phyloP scores from a whole-genome alignment of 169 alveolate species.

The Eimeria maxima region DNA sequence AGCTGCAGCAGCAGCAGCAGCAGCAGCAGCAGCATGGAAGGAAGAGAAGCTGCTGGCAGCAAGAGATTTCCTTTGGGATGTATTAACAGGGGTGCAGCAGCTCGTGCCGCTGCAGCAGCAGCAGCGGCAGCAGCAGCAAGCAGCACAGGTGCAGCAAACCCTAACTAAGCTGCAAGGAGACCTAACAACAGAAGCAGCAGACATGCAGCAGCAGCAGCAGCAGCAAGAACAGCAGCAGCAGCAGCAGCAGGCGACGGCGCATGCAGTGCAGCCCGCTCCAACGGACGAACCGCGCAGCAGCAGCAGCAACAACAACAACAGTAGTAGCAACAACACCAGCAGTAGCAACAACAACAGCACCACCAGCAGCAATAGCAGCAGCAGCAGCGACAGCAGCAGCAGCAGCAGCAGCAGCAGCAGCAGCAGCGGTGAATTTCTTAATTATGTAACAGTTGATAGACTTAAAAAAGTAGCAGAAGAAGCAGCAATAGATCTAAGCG shows the following conservation, averaged over 20 bases:
- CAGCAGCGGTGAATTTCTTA: neutral
- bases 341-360: neutral
- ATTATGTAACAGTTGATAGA: neutral
- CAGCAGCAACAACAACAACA: constrained; percentile 31
- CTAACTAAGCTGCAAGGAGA: constrained; percentile 5
- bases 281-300: neutral
- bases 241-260: neutral
- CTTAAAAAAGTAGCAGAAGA: constrained; percentile 18
- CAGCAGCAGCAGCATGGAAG: neutral
- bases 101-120: neutral
- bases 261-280: too few species aligned
- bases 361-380: too few species aligned
- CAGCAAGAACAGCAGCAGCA: constrained; percentile 14
- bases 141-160: neutral
- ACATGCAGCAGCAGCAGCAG: constrained; percentile 38
- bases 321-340: too few species aligned
- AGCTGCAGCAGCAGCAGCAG: constrained; percentile 33
- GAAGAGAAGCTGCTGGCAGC: constrained; percentile 19
- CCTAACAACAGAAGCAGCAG: neutral
- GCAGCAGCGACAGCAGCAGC: neutral
- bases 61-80: constrained; percentile 53
- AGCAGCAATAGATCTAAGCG: neutral
- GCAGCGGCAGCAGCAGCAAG: neutral
- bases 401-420: constrained; percentile 39
- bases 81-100: neutral